Conservation (phyloP, 2,329 filamentous ascomycete species). For the Pyricularia sp. region DNA sequence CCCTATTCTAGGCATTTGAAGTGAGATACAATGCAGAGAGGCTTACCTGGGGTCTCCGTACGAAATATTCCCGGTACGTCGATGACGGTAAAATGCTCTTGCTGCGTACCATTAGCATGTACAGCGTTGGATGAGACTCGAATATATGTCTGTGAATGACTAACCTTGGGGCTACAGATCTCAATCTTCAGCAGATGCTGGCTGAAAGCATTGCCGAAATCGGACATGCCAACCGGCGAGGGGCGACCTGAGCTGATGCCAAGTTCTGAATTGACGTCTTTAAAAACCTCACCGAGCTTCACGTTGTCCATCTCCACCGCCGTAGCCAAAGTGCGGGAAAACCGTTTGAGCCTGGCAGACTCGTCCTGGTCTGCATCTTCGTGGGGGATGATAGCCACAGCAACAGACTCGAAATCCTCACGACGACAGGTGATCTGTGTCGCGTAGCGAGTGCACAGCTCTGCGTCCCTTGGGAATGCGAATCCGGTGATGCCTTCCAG, state of each 20-base stretch:
- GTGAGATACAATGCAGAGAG: not conserved
- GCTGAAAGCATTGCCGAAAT: constrained; percentile 29
- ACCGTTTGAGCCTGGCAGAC: constrained; percentile 5
- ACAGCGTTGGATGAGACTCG: not conserved
- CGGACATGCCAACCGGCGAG: no score
- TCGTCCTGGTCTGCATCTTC: constrained; percentile 7
- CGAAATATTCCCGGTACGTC: constrained; percentile 43
- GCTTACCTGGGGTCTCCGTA: constrained; percentile 13
- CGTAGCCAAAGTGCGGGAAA: constrained; percentile 3
- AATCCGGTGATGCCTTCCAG: constrained; percentile 50
- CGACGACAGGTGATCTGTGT: constrained; percentile 34
- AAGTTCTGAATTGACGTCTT: constrained; percentile 17
- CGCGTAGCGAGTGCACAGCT: constrained; percentile 34
- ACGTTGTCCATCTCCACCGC: constrained; percentile 4
- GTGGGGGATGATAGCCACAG: constrained; percentile 28
- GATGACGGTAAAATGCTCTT: constrained; percentile 37
- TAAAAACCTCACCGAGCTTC: constrained; percentile 16
- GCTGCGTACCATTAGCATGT: constrained; percentile 8
- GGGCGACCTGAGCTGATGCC: not conserved
- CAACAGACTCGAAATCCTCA: constrained; percentile 18
- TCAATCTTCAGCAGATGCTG: constrained; percentile 31
- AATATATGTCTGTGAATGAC: not conserved
- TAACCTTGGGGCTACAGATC: constrained; percentile 28
- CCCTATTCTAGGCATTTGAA: not conserved
- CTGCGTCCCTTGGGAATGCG: constrained; percentile 28